phyloP scores from a whole-genome alignment of 129 eudicot species.

The Pseudognaphalium luteoalbum region DNA sequence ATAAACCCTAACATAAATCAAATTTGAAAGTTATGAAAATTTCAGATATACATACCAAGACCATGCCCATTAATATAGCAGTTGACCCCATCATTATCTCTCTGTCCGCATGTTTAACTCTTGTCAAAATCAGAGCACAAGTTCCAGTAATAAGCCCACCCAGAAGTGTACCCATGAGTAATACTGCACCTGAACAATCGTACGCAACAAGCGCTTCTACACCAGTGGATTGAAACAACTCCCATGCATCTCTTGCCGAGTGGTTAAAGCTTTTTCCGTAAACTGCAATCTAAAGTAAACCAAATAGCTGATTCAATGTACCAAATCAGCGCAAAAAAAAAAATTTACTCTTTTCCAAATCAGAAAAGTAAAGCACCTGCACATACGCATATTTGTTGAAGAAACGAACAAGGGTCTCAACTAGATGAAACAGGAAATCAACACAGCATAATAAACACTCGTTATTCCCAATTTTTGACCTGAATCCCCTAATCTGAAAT shows the following conservation, averaged over 20 bases:
- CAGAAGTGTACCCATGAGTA: constrained; percentile 86
- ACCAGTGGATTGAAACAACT: constrained; percentile 96
- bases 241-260: constrained; percentile 99
- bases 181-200: constrained; percentile 95
- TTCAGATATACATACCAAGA: constrained; percentile 57
- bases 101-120: constrained; percentile 61
- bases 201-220: constrained; percentile 95
- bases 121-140: constrained; percentile 70
- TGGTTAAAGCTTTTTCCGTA: constrained; percentile 92
- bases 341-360: neutral
- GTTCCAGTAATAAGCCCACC: constrained; percentile 95
- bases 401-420: constrained; percentile 94
- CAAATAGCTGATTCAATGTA: neutral
- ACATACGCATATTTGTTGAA: constrained; percentile 98
- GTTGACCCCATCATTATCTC: constrained; percentile 86
- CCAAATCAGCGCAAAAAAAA: neutral
- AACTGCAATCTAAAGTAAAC: constrained; percentile 73
- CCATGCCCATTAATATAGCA: constrained; percentile 92
- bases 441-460: constrained; percentile 95
- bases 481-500: constrained; percentile 85
- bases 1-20: too few species aligned
- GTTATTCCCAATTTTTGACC: constrained; percentile 90
- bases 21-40: neutral
- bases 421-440: constrained; percentile 88
- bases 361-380: constrained; percentile 50